Evolutionary conservation across 352 stramenopile genomes (phyloP), one percentile per base, ranked within the genome.

Genomic region (Phytophthora sp.): DNA sequence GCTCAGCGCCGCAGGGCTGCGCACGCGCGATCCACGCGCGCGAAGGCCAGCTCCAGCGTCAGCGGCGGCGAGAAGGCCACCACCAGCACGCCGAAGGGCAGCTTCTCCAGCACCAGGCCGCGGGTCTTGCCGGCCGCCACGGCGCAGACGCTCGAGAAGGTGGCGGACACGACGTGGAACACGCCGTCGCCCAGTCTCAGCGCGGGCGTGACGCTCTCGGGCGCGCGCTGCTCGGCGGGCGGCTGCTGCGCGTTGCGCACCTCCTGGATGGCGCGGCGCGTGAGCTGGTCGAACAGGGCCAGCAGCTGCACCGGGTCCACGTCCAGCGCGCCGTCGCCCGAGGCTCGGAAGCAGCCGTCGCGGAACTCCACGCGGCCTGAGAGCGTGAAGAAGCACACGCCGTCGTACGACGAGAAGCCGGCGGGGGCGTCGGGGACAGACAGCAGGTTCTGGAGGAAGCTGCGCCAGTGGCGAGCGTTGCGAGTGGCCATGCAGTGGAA

Each of bases 51-150:
- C 55, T 82, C 66, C 1, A 87, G 64, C 6, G 24, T 60, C 18
- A 75, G 37, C 10, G 79, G 78, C 10, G 62, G 17, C 21, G 65
- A 78, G 31, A 87, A 77, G 18, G 54, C 64, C 54, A 83, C 77
- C 0, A 85, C 42, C 49, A 88, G 46, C 17, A 84, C 43, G 26
- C 81, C 81, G 44, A 88, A 82, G 5, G 78, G 63, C 12, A 88
- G 62, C 13, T 84, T 81, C 64, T 87, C 60, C 4, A 54, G 69
- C 42, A 88, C 69, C 20, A 88, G 69, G 0, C 67, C 67, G 27
- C 66, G 69, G 4, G 51, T 42, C 57, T 66, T 62, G 26, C 76
- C 77, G 13, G 24, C 62, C 0, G 74, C 37, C 11, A 87, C 68
- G 3, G 74, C 78, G 44, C 66, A 81, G 21, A 83, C 39, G 51